A percentile compares a stretch with the other conserved stretches of the same genome.
These are phyloP conservation scores for Aspergillus eucalypticola DNA, from an alignment of 2,329 filamentous ascomycete genomes.

Conservation along the genomic window DNA sequence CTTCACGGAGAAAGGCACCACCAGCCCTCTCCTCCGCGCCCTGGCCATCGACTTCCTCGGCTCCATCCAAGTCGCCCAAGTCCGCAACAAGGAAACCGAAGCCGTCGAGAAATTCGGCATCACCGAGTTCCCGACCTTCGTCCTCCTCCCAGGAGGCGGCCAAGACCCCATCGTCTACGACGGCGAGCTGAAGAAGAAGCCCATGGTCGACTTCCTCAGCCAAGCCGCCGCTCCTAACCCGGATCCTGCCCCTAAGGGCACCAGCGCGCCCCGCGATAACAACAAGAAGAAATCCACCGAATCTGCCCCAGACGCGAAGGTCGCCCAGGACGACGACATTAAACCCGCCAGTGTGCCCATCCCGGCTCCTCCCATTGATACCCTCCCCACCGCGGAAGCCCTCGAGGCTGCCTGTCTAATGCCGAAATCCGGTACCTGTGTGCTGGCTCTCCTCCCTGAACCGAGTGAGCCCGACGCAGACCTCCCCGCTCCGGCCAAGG, in stretches of 20 bases:
- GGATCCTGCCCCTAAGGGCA: conserved; percentile 59
- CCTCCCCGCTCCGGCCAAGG: conserved; percentile 42
- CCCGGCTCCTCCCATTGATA: conserved; percentile 63
- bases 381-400: conserved; percentile 63
- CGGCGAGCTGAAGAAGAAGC: conserved; percentile 81
- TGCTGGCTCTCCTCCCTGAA: conserved; percentile 70
- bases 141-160: conserved; percentile 73
- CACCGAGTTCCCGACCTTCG: conserved; percentile 73
- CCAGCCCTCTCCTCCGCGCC: conserved; percentile 77
- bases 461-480: conserved; percentile 54
- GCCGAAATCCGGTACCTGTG: conserved; percentile 75
- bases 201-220: conserved; percentile 78
- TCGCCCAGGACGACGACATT: conserved; percentile 40
- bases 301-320: conserved; percentile 52
- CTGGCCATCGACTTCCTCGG: conserved; percentile 89
- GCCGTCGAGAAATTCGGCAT: conserved; percentile 74
- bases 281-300: conserved; percentile 53
- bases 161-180: conserved; percentile 71
- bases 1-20: conserved; percentile 90
- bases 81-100: conserved; percentile 75
- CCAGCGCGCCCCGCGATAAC: conserved; percentile 46
- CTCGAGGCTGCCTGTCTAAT: conserved; percentile 72
- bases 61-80: conserved; percentile 75
- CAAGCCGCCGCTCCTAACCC: conserved; percentile 78
- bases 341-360: conserved; percentile 54